Percentiles rank a stretch among this genome's conserved stretches.
Conservation (phyloP, 2,329 filamentous ascomycete genomes). For the Aspergillus pseudoglaucus region DNA sequence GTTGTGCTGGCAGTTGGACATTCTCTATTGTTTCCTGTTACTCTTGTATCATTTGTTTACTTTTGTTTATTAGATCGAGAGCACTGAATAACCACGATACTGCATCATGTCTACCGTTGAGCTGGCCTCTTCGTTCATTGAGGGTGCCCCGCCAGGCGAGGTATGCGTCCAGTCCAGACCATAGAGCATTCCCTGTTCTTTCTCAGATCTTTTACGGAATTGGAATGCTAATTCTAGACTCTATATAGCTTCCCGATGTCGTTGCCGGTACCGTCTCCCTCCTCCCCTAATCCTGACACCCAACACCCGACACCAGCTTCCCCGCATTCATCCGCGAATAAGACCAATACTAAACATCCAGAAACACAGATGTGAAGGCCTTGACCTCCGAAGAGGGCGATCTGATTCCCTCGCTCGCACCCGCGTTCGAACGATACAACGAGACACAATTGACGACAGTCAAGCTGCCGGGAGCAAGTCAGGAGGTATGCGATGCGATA, state of each 20-base stretch:
- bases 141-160: constrained; percentile 93
- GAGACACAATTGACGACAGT: constrained; percentile 86
- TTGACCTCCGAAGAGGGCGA: constrained; percentile 65
- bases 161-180: constrained; percentile 43
- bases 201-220: constrained; percentile 18
- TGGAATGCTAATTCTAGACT: constrained; percentile 11
- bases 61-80: too few relatives aligned
- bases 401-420: constrained; percentile 64
- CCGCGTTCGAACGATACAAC: constrained; percentile 91
- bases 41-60: not conserved
- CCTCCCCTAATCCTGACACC: not conserved
- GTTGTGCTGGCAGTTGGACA: constrained; percentile 1
- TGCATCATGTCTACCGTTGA: constrained; percentile 46
- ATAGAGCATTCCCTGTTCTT: constrained; percentile 1
- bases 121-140: constrained; percentile 76
- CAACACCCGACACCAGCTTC: not conserved
- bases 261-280: constrained; percentile 59
- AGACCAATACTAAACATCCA: not conserved
- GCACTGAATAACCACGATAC: not conserved
- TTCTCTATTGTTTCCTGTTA: not conserved
- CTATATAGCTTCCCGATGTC: constrained; percentile 70
- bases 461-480: constrained; percentile 80
- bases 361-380: constrained; percentile 71
- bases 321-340: not conserved
- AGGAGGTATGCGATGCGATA: constrained; percentile 50